Conservation (phyloP, 2,329 filamentous ascomycete species). For the Tolypocladium amazonense region DNA sequence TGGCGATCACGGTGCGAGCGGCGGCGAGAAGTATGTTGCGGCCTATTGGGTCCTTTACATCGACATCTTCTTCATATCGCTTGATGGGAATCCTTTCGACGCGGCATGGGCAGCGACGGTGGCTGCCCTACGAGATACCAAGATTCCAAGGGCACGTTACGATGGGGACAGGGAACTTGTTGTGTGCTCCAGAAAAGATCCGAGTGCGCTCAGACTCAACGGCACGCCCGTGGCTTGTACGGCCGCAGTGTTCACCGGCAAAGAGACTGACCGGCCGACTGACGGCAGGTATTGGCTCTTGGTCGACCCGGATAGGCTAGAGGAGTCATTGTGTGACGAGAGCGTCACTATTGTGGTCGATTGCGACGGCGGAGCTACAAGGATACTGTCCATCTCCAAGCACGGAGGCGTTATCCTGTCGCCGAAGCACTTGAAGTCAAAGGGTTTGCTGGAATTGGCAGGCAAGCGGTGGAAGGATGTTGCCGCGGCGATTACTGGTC, state of each 20-base stretch:
- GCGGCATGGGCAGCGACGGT: conserved; percentile 78
- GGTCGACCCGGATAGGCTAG: conserved; percentile 79
- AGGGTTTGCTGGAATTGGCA: conserved; percentile 34
- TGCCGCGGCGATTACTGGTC: conserved; percentile 21
- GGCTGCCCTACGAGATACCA: conserved; percentile 69
- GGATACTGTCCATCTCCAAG: conserved; percentile 69
- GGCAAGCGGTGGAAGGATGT: conserved; percentile 25
- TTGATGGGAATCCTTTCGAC: conserved; percentile 88
- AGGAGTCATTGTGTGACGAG: conserved; percentile 79
- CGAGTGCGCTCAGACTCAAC: conserved; percentile 46
- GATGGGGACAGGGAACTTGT: conserved; percentile 72
- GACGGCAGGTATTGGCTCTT: conserved; percentile 60
- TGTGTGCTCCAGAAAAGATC: conserved; percentile 55
- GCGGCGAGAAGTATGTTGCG: conserved; percentile 43
- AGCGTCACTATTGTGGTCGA: conserved; percentile 77
- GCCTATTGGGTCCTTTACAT: conserved; percentile 95
- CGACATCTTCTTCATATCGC: conserved; percentile 86
- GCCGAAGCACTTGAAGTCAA: conserved; percentile 53
- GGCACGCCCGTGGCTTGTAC: conserved; percentile 67
- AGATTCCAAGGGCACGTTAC: conserved; percentile 70
- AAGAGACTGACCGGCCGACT: conserved; percentile 34
- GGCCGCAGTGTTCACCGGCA: conserved; percentile 66
- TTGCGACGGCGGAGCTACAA: conserved; percentile 36
- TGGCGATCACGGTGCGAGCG: conserved; percentile 15
- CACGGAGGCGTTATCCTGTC: conserved; percentile 65